These are phyloP conservation scores for Irpex rosettiformis DNA, from an alignment of 1,284 basidiomycete species.

Conservation along the genomic window DNA sequence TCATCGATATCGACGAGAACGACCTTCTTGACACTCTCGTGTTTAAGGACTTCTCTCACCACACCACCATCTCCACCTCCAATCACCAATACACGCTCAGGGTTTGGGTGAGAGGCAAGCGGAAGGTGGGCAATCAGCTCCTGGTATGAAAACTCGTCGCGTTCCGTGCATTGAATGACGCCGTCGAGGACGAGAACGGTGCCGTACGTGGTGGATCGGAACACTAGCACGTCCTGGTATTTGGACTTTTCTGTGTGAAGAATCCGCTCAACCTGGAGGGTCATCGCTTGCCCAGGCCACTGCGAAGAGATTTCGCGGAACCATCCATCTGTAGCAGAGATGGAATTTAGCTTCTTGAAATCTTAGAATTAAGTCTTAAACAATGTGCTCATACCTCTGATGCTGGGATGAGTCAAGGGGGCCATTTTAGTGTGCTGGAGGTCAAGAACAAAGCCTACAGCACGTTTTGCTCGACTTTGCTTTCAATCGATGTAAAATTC, in stretches of 20 bases:
- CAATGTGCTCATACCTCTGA: conserved; percentile 28
- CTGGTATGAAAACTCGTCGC: conserved; percentile 99
- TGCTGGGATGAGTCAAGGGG: conserved; percentile 35
- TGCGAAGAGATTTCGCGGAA: conserved; percentile 96
- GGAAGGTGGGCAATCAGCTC: conserved; percentile 99
- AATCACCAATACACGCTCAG: conserved; percentile 94
- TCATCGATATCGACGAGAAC: conserved; percentile 99
- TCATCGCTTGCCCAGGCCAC: conserved; percentile 98
- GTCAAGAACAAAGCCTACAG: background rate
- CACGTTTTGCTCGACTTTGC: background rate
- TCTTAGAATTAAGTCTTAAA: background rate
- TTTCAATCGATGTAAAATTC: background rate
- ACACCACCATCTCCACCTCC: conserved; percentile 97
- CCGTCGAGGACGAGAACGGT: conserved; percentile 97
- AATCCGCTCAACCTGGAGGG: conserved; percentile 93
- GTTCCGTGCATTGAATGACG: conserved; percentile 95
- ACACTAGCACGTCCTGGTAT: conserved; percentile 96
- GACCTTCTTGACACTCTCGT: conserved; percentile 87
- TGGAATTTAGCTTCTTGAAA: background rate
- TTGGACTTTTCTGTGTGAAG: conserved; percentile 92
- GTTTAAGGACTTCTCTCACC: conserved; percentile 96
- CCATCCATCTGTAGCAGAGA: conserved; percentile 77
- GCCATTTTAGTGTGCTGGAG: conserved; percentile 25
- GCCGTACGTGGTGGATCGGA: conserved; percentile 92
- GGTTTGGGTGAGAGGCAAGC: conserved; percentile 94